Percentiles rank a stretch among this genome's conserved stretches.
Conservation (phyloP, 106 monocot species). For the Apostasia ramifera region DNA sequence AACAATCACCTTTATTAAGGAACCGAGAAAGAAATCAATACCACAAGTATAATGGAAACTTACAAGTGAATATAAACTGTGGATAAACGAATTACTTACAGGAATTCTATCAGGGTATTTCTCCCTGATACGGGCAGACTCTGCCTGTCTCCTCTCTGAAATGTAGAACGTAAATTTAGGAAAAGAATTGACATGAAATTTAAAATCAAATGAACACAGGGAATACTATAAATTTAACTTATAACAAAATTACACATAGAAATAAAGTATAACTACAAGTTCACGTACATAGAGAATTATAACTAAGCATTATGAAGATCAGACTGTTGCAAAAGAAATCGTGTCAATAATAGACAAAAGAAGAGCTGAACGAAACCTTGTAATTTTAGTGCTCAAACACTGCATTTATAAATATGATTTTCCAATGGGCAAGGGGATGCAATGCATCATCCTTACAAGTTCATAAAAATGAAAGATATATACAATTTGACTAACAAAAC, state of each 20-base stretch:
- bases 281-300: neutral
- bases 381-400: too few relatives aligned
- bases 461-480: too few relatives aligned
- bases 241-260: too few relatives aligned
- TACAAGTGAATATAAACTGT: neutral
- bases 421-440: too few relatives aligned
- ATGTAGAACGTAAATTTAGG: neutral
- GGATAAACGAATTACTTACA: conserved; percentile 1
- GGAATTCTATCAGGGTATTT: conserved; percentile 22
- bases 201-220: neutral
- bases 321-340: too few relatives aligned
- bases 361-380: too few relatives aligned
- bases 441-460: too few relatives aligned
- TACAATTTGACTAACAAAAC: too few relatives aligned
- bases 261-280: too few relatives aligned
- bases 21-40: neutral
- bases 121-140: conserved; percentile 19
- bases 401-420: too few relatives aligned
- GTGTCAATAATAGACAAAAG: too few relatives aligned
- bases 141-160: conserved; percentile 22
- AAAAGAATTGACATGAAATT: neutral
- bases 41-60: neutral
- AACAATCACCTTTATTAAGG: conserved; percentile 18
- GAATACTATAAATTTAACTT: neutral
- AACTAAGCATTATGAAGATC: too few relatives aligned